phyloP scores from a whole-genome alignment of 768 basidiomycete species.

The Kwoniella pini region DNA sequence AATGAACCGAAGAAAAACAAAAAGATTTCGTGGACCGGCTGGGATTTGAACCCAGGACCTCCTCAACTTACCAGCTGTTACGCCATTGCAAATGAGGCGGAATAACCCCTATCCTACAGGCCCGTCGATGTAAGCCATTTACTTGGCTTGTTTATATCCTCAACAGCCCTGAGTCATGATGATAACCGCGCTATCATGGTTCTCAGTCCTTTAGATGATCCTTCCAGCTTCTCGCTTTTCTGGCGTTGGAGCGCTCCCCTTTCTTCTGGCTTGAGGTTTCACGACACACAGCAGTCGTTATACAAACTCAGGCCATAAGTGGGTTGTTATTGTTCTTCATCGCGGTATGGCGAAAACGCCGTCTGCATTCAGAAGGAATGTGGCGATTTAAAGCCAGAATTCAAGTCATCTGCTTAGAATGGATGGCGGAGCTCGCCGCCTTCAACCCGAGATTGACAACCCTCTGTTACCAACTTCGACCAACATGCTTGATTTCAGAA shows the following conservation, averaged over 20 bases:
- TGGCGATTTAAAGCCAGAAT: no score
- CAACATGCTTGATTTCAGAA: background rate
- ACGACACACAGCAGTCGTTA: no score
- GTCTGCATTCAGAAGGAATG: background rate
- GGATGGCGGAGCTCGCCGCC: conserved; percentile 2
- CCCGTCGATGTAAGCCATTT: no score
- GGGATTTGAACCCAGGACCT: conserved; percentile 24
- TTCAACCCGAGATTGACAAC: background rate
- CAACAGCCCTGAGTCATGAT: no score
- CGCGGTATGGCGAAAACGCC: background rate
- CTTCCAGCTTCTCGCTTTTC: no score
- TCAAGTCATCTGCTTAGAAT: no score
- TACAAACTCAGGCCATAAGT: background rate
- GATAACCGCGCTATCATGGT: no score
- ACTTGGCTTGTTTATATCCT: no score
- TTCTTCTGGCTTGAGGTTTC: no score
- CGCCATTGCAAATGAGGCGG: conserved; percentile 15
- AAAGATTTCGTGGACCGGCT: conserved; percentile 6
- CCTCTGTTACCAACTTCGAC: background rate
- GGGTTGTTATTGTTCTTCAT: no score
- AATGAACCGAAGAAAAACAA: background rate
- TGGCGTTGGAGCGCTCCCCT: no score
- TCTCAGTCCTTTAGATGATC: no score
- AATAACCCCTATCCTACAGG: conserved; percentile 12
- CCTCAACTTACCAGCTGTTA: background rate